phyloP scores from a whole-genome alignment of 164 flowering plant genomes.

The Vitis riparia region DNA sequence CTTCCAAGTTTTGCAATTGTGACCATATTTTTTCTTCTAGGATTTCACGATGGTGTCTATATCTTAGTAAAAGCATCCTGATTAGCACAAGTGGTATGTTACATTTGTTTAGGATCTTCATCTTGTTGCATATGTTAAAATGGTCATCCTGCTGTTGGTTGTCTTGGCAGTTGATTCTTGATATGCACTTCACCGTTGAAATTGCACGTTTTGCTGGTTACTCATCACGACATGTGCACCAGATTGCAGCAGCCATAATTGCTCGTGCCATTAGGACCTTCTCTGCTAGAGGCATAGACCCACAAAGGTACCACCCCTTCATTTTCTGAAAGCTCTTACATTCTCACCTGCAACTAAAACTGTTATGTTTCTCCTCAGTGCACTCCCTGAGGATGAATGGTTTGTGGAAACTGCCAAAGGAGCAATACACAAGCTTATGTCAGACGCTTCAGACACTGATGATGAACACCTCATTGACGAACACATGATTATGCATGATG shows the following conservation, averaged over 20 bases:
- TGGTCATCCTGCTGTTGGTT: not conserved
- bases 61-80: too few species aligned
- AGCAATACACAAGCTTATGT: slow-evolving; percentile 80
- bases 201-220: slow-evolving; percentile 89
- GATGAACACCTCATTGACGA: slow-evolving; percentile 28
- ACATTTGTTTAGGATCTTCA: too few species aligned
- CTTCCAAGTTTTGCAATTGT: too few species aligned
- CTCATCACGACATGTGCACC: slow-evolving; percentile 77
- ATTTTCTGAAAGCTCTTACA: not conserved
- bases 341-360: not conserved
- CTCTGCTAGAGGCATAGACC: slow-evolving; percentile 81
- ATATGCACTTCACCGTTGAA: slow-evolving; percentile 95
- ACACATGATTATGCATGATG: slow-evolving; percentile 37
- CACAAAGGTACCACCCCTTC: slow-evolving; percentile 60
- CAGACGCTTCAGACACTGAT: slow-evolving; percentile 74
- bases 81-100: too few species aligned
- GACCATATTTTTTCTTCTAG: too few species aligned
- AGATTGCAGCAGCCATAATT: slow-evolving; percentile 79
- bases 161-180: slow-evolving; percentile 76
- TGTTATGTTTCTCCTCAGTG: slow-evolving; percentile 32
- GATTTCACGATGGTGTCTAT: too few species aligned
- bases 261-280: slow-evolving; percentile 84
- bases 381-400: slow-evolving; percentile 95
- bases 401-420: slow-evolving; percentile 83
- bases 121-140: too few species aligned